Evolutionary conservation across 2,329 filamentous ascomycete species (phyloP).

Genomic region (Neobulgaria alba): DNA sequence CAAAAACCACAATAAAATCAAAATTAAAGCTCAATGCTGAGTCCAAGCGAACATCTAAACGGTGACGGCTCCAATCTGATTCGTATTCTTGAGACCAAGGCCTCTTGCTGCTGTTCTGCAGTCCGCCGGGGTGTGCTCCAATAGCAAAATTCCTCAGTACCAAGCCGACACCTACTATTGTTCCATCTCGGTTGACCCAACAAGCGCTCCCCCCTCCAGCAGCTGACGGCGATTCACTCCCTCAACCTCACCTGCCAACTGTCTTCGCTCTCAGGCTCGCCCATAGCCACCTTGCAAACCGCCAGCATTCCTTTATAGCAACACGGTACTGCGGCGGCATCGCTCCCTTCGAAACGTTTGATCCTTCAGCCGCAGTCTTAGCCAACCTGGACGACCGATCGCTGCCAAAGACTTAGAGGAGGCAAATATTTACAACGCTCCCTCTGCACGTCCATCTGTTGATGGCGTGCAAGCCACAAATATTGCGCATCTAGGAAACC

Average conservation of each 20-base stretch:
- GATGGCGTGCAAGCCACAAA: slow-evolving; percentile 5
- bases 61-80: not conserved
- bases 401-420: not conserved
- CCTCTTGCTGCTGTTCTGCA: too few relatives aligned
- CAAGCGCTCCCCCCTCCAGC: too few relatives aligned
- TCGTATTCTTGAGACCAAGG: too few relatives aligned
- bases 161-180: too few relatives aligned
- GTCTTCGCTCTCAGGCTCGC: too few relatives aligned
- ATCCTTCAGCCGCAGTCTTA: not conserved
- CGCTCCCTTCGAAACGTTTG: slow-evolving; percentile 6
- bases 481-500: not conserved
- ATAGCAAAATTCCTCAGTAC: too few relatives aligned
- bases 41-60: not conserved
- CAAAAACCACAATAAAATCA: not conserved
- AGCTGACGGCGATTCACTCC: too few relatives aligned
- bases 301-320: slow-evolving; percentile 6
- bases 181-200: too few relatives aligned
- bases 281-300: not conserved
- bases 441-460: slow-evolving; percentile 1
- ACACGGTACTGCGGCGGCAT: too few relatives aligned
- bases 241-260: too few relatives aligned
- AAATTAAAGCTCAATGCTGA: not conserved
- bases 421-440: not conserved
- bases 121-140: too few relatives aligned
- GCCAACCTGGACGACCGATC: not conserved